Evolutionary conservation across 768 basidiomycete genomes (phyloP), one percentile per base, ranked within the genome.

Genomic region (Termitomyces sp.): DNA sequence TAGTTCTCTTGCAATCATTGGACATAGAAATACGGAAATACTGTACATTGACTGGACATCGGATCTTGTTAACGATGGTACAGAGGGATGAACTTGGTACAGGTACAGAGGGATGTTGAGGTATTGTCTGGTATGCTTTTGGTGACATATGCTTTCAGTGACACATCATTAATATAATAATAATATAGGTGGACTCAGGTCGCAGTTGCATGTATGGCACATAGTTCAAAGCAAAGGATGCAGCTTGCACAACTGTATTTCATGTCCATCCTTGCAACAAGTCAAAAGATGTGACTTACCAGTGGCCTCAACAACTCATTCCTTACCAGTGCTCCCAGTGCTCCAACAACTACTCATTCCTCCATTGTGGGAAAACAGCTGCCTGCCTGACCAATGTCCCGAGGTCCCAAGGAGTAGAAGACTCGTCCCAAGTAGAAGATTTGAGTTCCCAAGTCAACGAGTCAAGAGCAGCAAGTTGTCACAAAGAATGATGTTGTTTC

Each of bases 51-150:
- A 98, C 94, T 0, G 97, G 95, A 76, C 94, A 97, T 51, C 94
- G 81, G 58, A 98, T 93, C 71, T 99, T 99, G 78, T 99, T 99
- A 10, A 98, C 88, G 62, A 97, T 95, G 41, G 95, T 95, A 68
- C 95, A 98, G 52, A 98, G n/a, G n/a, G n/a, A n/a, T n/a, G n/a
- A n/a, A n/a, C n/a, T n/a, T n/a, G n/a, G n/a, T n/a, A n/a, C n/a
- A n/a, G n/a, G n/a, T n/a, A n/a, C n/a, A n/a, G n/a, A n/a, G 75
- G 0, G 96, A 98, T 0, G 92, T 96, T 5, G 95, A 92, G 4
- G 89, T 79, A 68, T 98, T 98, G 50, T 85, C 82, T 13, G 89
- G 70, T 98, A 98, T 27, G 94, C 95, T 69, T 88, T 86, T 1
- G 97, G 89, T 1, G 95, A 97, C 94, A 66, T 97, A n/a, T n/a